Evolutionary conservation across 768 basidiomycete genomes (phyloP), one percentile per base, ranked within the genome.

Genomic region (Naganishia kalamii): DNA sequence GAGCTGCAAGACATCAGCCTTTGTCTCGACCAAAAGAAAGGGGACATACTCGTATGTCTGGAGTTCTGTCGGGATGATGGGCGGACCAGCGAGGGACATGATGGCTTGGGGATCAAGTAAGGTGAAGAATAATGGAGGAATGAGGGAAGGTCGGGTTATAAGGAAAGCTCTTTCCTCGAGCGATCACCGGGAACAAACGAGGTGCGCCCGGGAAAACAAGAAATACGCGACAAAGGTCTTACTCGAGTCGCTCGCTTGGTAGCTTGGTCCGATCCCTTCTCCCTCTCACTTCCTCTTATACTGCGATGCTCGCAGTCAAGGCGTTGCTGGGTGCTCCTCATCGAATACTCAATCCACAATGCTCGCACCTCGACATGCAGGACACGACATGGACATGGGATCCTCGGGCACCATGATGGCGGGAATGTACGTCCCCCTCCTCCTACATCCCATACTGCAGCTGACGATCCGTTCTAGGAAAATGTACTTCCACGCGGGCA

Each of bases 1-100:
- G 73, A 74, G 65, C 70, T 72, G 67, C 3, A 59, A 2, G 52
- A 44, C 11, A 19, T 41, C 29, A 27, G 32, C 10, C 8, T 43
- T 7, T 21, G 37, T 40, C 8, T 4, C 32, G 33, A 21, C n/a
- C 21, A n/a, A 15, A 43, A 59, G 32, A 23, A 6, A 3, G 33
- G 40, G 17, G 21, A 44, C 44, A 4, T 61, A 57, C 54, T 57
- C 54, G 54, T 57, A 57, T 57, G 54, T 57, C 54, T 57, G 54
- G 13, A 57, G 23, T 15, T 40, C 29, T 15, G 54, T 40, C 13
- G 54, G 54, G 4, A 57, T 57, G 2, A 57, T 35, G 21, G 54
- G 54, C n/a, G 54, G 54, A 27, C 54, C 54, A 25, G 54, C 54
- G 37, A 57, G 54, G 10, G 54, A 13, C 54, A 57, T 57, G 32